Base-by-base conservation (phyloP, 2,329 filamentous ascomycete species). In the Pseudodiploospora longispora region DNA sequence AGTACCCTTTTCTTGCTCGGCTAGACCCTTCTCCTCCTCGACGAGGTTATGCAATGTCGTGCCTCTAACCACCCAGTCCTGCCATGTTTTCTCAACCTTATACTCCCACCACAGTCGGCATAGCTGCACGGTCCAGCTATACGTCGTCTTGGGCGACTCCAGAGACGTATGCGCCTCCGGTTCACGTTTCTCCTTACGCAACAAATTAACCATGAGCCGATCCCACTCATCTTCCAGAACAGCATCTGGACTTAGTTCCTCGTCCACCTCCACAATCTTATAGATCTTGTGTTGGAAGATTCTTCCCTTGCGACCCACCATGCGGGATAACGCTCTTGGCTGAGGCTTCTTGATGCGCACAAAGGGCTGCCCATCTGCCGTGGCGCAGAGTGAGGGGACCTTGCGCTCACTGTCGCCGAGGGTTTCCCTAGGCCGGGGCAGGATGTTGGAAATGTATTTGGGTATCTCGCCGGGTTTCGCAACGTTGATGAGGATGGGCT, bases 261-360 rank as follows among this genome's bases (percentile, higher is more conserved):
- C 67, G 7, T 63, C 55, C 27, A 78, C 52, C 6, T 62, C 53
- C 6, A 67, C 49, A 1, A 69, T 53, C 10, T 55, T 55, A 38
- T 64, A 47, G 9, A 74, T 59, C 10, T 70, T 63, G 37, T 58
- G 57, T 36, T 69, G 61, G n/a, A 72, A 71, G 34, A 63, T 58
- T 4, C 57, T 48, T 12, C 74, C 59, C 53, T 76, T 78, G 40
- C 75, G 65, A 7, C 69, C 65, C 2, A 90, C 54, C 10, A 82
- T 70, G 6, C 74, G 65, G n/a, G 71, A 75, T 19, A 90, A 61
- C n/a, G 63, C 62, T 1, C 59, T 57, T 2, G 82, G 74, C 59
- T 89, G 82, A 4, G 81, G 80, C 59, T 84, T 85, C 49, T 67
- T 72, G 37, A 83, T 62, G 32, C 85, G 78, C 29, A 91, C 60